Evolutionary conservation across 257 asterid genomes (phyloP).

Genomic region (Solanum rostratum): DNA sequence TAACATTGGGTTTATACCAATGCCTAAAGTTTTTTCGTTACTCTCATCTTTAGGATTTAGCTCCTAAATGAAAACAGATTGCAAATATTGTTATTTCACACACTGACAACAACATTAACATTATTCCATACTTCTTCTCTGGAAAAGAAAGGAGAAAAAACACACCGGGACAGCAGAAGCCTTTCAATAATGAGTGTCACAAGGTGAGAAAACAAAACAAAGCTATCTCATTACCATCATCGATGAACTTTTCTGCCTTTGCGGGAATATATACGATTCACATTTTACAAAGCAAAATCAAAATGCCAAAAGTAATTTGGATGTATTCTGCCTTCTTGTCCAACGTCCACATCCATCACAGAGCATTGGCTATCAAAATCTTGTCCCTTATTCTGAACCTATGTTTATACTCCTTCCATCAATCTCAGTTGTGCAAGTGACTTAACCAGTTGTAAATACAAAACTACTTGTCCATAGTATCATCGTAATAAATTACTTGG

Average conservation of each 20-base stretch:
- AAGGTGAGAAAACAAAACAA: background rate
- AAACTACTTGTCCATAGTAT: background rate
- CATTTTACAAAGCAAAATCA: background rate
- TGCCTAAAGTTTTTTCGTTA: background rate
- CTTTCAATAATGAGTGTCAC: background rate
- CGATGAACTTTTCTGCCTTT: background rate
- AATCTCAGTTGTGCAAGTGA: background rate
- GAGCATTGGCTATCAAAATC: background rate
- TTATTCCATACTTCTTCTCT: no score
- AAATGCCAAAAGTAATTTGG: background rate
- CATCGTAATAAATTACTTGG: background rate
- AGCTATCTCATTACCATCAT: background rate
- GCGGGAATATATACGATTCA: background rate
- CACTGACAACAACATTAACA: background rate
- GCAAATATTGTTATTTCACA: background rate
- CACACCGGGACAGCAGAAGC: background rate
- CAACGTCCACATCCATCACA: background rate
- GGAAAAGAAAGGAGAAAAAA: background rate
- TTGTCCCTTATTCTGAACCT: background rate
- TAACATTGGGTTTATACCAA: background rate
- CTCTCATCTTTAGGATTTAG: background rate
- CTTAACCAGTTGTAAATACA: background rate
- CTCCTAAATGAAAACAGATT: background rate
- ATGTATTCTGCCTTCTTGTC: background rate
- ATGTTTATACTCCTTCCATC: background rate